These are phyloP conservation scores for Aeschynomene evenia DNA, from an alignment of 306 rosid genomes.

Conservation along the genomic window DNA sequence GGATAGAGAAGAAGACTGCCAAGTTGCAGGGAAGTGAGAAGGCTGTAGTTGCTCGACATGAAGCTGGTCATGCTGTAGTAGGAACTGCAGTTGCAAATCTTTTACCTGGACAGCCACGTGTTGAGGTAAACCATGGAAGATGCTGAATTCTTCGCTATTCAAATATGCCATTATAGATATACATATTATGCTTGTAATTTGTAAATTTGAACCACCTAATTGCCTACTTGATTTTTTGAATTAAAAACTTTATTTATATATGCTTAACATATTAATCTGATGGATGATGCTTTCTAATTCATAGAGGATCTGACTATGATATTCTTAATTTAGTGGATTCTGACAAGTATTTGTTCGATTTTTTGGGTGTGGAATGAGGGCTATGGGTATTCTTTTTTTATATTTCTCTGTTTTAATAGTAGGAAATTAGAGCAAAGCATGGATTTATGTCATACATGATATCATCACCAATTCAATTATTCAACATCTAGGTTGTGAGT, in stretches of 20 bases:
- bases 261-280: neutral
- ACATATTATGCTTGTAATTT: neutral
- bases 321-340: slow-evolving; percentile 1
- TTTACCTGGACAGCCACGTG: slow-evolving; percentile 93
- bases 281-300: slow-evolving; percentile 1
- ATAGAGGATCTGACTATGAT: neutral
- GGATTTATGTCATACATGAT: neutral
- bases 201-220: neutral
- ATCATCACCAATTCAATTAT: neutral
- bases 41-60: slow-evolving; percentile 97
- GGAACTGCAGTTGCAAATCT: slow-evolving; percentile 97
- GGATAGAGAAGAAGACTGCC: slow-evolving; percentile 94
- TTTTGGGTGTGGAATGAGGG: neutral
- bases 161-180: slow-evolving; percentile 16
- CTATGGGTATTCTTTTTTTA: neutral
- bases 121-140: slow-evolving; percentile 60
- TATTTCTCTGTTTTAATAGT: neutral
- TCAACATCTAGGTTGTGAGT: slow-evolving; percentile 3
- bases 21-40: slow-evolving; percentile 91
- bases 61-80: slow-evolving; percentile 99
- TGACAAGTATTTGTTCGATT: neutral
- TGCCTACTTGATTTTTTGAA: slow-evolving; percentile 23
- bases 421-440: neutral
- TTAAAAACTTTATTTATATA: neutral
- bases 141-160: slow-evolving; percentile 16